Evolutionary conservation across 176 grass and related monocot species (phyloP).

Genomic region (Carex scoparia): DNA sequence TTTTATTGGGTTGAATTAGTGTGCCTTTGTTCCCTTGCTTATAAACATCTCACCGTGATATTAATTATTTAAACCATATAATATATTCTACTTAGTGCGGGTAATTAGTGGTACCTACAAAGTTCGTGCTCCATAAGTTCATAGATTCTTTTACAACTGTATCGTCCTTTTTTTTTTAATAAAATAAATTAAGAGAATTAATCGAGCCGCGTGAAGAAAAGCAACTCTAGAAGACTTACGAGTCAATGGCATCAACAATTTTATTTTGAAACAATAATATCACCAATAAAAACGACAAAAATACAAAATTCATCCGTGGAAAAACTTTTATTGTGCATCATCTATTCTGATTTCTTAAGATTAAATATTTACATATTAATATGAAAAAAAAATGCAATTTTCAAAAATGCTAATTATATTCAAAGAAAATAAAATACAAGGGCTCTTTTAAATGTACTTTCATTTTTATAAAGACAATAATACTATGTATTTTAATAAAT

Average conservation of each 20-base stretch:
- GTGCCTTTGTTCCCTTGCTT: neutral
- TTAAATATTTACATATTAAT: too few species aligned
- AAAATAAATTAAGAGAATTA: neutral
- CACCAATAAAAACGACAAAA: neutral
- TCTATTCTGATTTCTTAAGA: too few species aligned
- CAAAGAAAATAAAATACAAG: neutral
- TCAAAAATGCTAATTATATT: neutral
- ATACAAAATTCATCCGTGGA: too few species aligned
- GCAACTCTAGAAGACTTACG: neutral
- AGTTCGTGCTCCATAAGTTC: neutral
- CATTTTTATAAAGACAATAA: neutral
- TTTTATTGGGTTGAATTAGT: neutral
- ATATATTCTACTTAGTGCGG: neutral
- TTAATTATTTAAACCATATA: neutral
- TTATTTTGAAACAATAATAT: neutral
- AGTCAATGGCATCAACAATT: neutral
- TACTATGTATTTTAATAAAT: neutral
- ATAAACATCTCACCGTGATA: neutral
- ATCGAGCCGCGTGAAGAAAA: constrained; percentile 2
- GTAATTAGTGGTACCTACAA: neutral
- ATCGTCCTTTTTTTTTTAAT: neutral
- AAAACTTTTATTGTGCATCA: too few species aligned
- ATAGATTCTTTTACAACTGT: constrained; percentile 5
- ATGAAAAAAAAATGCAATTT: too few species aligned
- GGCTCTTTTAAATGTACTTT: neutral